Conservation (phyloP, 495 filamentous ascomycete species). For the Podospora anserina region DNA sequence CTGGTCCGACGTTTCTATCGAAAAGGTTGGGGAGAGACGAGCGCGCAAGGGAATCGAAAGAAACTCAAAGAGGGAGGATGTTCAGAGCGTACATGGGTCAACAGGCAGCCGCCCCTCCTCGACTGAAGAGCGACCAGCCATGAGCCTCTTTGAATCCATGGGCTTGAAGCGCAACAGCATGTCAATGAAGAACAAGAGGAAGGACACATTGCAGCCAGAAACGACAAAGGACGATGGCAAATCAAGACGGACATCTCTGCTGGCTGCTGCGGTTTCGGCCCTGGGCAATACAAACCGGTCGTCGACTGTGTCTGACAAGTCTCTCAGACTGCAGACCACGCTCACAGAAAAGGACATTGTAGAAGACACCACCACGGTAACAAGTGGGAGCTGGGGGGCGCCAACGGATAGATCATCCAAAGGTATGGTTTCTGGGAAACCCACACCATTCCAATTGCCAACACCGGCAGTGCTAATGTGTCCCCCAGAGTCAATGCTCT, state of each 20-base stretch:
- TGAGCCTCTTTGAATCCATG: slow-evolving; percentile 33
- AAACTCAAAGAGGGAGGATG: slow-evolving; percentile 30
- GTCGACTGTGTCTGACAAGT: not conserved
- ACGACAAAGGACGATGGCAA: not conserved
- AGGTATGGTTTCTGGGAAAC: slow-evolving; percentile 6
- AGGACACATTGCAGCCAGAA: slow-evolving; percentile 17
- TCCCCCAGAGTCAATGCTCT: slow-evolving; percentile 41
- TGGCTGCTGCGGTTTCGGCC: not conserved
- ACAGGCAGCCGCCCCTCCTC: slow-evolving; percentile 38
- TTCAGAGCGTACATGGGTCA: slow-evolving; percentile 29
- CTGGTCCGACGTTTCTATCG: slow-evolving; percentile 47
- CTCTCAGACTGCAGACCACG: not conserved
- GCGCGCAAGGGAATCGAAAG: slow-evolving; percentile 39
- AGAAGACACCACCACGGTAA: not conserved
- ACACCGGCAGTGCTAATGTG: slow-evolving; percentile 8
- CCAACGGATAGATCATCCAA: slow-evolving; percentile 18
- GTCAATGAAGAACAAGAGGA: slow-evolving; percentile 26
- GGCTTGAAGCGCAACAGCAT: slow-evolving; percentile 24
- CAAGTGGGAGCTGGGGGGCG: not conserved
- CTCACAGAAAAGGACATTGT: not conserved
- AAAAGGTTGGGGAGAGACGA: slow-evolving; percentile 44
- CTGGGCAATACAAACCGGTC: not conserved
- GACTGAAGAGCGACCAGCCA: slow-evolving; percentile 32
- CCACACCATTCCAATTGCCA: not conserved
- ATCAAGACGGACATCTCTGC: slow-evolving; percentile 12